Conservation (phyloP, 2,329 filamentous ascomycete genomes). For the Fusarium drepaniforme region DNA sequence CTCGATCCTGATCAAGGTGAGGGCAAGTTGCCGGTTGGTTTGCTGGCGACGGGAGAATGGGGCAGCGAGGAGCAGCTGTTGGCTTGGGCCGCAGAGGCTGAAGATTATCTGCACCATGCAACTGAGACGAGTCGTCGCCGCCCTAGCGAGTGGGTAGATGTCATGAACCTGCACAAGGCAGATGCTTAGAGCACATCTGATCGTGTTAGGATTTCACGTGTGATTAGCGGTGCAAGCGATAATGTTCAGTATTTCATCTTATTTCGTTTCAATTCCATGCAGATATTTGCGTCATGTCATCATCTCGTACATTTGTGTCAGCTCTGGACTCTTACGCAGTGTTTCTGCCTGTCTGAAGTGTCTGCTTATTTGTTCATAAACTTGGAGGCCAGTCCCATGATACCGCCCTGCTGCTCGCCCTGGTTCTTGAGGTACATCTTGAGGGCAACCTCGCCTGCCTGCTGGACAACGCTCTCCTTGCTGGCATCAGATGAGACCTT, state of each 20-base stretch:
- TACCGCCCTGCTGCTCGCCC: conserved; percentile 58
- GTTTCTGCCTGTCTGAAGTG: not conserved
- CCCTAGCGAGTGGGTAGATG: conserved; percentile 70
- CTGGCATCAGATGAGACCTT: conserved; percentile 69
- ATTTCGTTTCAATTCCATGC: not conserved
- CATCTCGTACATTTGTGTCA: not conserved
- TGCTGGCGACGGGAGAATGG: conserved; percentile 77
- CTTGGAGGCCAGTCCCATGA: conserved; percentile 62
- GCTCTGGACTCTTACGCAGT: not conserved
- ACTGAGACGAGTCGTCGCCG: conserved; percentile 62
- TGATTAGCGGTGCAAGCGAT: not conserved
- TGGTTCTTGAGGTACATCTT: conserved; percentile 92
- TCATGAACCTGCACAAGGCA: conserved; percentile 52
- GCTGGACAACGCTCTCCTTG: conserved; percentile 84
- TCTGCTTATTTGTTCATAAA: conserved; percentile 50
- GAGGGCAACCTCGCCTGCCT: conserved; percentile 87
- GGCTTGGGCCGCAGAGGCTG: conserved; percentile 68
- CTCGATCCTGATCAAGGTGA: conserved; percentile 65
- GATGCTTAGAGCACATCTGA: not conserved
- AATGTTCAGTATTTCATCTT: conserved; percentile 2
- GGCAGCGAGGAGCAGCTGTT: conserved; percentile 73
- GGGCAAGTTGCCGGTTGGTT: conserved; percentile 70
- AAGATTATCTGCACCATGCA: conserved; percentile 64
- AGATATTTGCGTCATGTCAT: not conserved
- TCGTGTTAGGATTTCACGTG: not conserved